phyloP scores from a whole-genome alignment of 2,329 filamentous ascomycete genomes.

The Trichoderma cornu-damae region DNA sequence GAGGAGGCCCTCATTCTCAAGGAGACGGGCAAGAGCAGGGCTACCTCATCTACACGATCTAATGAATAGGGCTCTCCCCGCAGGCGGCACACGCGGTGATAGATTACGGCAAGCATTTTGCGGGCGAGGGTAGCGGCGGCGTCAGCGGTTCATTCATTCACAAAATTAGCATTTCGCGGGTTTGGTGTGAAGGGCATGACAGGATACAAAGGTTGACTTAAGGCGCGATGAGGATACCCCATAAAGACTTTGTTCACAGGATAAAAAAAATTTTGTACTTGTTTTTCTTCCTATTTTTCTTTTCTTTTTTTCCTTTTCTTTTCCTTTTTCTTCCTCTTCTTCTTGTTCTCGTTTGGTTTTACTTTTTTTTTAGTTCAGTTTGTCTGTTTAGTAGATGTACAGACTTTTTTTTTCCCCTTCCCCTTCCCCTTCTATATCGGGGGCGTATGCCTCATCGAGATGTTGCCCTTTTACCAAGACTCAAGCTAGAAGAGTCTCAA shows the following conservation, averaged over 20 bases:
- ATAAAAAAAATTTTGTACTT: neutral
- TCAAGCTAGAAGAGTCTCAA: neutral
- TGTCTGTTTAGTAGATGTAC: neutral
- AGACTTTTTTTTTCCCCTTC: neutral
- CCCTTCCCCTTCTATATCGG: too few species aligned
- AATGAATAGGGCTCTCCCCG: neutral
- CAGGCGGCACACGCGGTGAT: neutral
- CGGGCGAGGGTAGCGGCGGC: slow-evolving; percentile 6
- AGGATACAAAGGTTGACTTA: slow-evolving; percentile 14
- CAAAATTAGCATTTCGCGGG: slow-evolving; percentile 11
- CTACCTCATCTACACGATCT: slow-evolving; percentile 9
- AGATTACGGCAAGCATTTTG: neutral
- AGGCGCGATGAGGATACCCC: slow-evolving; percentile 13
- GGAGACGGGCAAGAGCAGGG: slow-evolving; percentile 12
- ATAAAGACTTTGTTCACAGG: slow-evolving; percentile 5
- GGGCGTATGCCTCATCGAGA: neutral
- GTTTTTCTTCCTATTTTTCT: neutral
- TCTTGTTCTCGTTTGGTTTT: neutral
- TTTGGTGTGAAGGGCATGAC: slow-evolving; percentile 15
- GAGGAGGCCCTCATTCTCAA: slow-evolving; percentile 9
- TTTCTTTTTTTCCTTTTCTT: neutral
- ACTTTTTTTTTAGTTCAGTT: neutral
- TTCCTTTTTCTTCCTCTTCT: too few species aligned
- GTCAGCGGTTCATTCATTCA: slow-evolving; percentile 15
- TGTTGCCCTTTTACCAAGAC: neutral